Percentiles rank a stretch among this genome's conserved stretches.
Conservation (phyloP, 495 filamentous ascomycete genomes). For the Tuber aestivum region DNA sequence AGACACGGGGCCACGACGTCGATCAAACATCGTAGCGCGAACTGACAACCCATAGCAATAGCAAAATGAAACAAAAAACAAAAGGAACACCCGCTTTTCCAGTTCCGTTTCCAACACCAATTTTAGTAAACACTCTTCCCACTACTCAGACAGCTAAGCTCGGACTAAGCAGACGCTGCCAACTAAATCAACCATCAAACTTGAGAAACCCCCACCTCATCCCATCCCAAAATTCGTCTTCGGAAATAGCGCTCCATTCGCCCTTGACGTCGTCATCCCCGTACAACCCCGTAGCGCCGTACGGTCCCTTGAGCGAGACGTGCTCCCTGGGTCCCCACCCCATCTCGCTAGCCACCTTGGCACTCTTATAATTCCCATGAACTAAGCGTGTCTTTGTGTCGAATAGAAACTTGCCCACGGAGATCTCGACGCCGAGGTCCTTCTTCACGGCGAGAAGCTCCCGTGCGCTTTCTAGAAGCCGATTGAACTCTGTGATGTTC, state of each 20-base stretch:
- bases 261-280: conserved; percentile 48
- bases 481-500: conserved; percentile 41
- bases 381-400: conserved; percentile 47
- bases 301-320: conserved; percentile 49
- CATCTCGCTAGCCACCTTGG: conserved; percentile 44
- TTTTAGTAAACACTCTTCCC: neutral
- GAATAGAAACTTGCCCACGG: conserved; percentile 49
- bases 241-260: conserved; percentile 43
- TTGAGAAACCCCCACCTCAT: conserved; percentile 42
- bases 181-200: conserved; percentile 33
- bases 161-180: neutral
- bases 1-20: no score
- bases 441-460: conserved; percentile 42
- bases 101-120: neutral
- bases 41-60: neutral
- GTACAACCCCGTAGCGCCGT: conserved; percentile 51
- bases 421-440: conserved; percentile 48
- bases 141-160: neutral
- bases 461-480: conserved; percentile 46
- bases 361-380: conserved; percentile 49
- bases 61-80: neutral
- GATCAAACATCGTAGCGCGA: neutral
- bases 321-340: conserved; percentile 44
- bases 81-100: neutral
- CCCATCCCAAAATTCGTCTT: conserved; percentile 47